These are phyloP conservation scores for Apiotrichum gracile DNA, from an alignment of 1,284 basidiomycete genomes.

Conservation along the genomic window DNA sequence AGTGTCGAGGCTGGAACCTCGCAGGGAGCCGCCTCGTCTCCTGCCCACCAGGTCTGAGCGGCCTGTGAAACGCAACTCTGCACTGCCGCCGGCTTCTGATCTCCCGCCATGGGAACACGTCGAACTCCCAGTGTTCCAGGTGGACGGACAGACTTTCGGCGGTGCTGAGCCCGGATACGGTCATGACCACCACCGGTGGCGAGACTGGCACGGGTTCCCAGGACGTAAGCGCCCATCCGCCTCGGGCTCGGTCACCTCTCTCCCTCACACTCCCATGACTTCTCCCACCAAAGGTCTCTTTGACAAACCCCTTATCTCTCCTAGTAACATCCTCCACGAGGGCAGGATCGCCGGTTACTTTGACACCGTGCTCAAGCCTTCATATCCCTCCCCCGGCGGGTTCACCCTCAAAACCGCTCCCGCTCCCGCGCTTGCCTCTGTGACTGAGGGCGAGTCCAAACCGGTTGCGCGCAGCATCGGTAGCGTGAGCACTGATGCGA, in stretches of 20 bases:
- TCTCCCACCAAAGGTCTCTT: neutral
- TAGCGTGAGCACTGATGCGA: neutral
- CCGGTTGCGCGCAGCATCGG: neutral
- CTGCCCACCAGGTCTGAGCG: neutral
- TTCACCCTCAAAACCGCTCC: neutral
- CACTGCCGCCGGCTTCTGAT: slow-evolving; percentile 6
- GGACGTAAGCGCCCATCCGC: slow-evolving; percentile 25
- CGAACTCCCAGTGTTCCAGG: slow-evolving; percentile 44
- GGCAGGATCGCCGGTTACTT: neutral
- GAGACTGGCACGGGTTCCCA: slow-evolving; percentile 35
- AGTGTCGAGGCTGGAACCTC: neutral
- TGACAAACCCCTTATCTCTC: neutral
- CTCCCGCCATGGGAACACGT: slow-evolving; percentile 46
- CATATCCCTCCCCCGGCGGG: neutral
- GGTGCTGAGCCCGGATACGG: slow-evolving; percentile 13
- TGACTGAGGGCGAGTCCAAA: neutral
- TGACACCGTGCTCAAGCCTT: neutral
- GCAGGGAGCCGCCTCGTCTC: neutral
- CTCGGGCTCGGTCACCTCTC: neutral
- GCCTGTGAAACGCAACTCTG: neutral
- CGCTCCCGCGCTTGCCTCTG: neutral
- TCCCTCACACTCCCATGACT: neutral
- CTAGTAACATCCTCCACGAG: neutral
- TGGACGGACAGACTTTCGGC: slow-evolving; percentile 43
- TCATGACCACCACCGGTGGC: slow-evolving; percentile 18